Evolutionary conservation across 2,329 filamentous ascomycete genomes (phyloP).

Genomic region (Fusarium brachygibbosum): DNA sequence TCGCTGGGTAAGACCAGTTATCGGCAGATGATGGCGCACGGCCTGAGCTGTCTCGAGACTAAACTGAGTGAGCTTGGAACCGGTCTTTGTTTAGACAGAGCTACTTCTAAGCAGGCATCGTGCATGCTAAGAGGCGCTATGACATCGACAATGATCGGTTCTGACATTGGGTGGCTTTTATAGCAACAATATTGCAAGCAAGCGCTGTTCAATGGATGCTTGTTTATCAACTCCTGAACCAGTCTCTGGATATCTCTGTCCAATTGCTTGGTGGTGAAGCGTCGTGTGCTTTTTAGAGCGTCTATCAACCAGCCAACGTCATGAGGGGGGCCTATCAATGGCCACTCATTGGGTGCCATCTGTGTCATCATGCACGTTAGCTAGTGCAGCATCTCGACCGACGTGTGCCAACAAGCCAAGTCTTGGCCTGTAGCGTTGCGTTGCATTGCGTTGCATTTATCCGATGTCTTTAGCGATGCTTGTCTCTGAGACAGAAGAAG

Average conservation of each 20-base stretch:
- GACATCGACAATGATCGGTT: background rate
- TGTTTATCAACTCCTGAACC: background rate
- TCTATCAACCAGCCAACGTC: slow-evolving; percentile 18
- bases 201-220: slow-evolving; percentile 6
- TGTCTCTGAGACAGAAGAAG: background rate
- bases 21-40: slow-evolving; percentile 11
- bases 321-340: slow-evolving; percentile 17
- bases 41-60: slow-evolving; percentile 2
- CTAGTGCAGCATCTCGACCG: slow-evolving; percentile 21
- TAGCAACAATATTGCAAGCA: slow-evolving; percentile 22
- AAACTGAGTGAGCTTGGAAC: background rate
- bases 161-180: slow-evolving; percentile 7
- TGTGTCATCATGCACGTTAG: slow-evolving; percentile 17
- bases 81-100: background rate
- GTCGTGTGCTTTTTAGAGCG: slow-evolving; percentile 10
- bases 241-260: slow-evolving; percentile 9
- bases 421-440: slow-evolving; percentile 19
- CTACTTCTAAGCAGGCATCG: background rate
- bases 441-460: slow-evolving; percentile 26
- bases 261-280: slow-evolving; percentile 14
- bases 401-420: slow-evolving; percentile 17
- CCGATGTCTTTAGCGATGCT: slow-evolving; percentile 17
- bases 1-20: slow-evolving; percentile 3
- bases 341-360: slow-evolving; percentile 18
- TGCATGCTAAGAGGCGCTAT: background rate